phyloP scores from a whole-genome alignment of 805 yeast genomes.

The Metschnikowia hibisci region DNA sequence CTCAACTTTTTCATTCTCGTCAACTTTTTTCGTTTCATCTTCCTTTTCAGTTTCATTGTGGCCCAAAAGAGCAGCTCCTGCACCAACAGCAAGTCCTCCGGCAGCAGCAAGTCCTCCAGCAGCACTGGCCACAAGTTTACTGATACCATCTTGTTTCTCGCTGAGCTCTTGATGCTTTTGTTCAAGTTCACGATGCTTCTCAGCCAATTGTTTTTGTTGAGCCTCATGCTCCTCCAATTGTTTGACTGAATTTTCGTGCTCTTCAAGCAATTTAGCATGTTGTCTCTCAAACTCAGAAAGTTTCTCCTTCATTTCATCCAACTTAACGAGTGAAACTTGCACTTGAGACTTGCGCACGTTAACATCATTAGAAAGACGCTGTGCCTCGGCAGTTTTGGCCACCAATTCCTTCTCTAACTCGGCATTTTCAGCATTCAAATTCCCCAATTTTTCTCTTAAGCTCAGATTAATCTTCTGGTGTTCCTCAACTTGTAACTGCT shows the following conservation, averaged over 20 bases:
- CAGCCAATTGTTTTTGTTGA: conserved; percentile 9
- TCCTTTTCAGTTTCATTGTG: no score
- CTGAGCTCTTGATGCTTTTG: conserved; percentile 7
- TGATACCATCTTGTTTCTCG: not conserved
- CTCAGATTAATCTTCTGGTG: conserved; percentile 64
- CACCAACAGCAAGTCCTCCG: conserved; percentile 3
- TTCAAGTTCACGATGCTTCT: conserved; percentile 2
- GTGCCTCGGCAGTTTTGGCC: conserved; percentile 48
- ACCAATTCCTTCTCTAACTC: conserved; percentile 56
- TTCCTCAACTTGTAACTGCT: conserved; percentile 57
- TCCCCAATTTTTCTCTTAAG: conserved; percentile 65
- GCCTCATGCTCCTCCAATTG: conserved; percentile 5
- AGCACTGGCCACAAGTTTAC: conserved; percentile 2
- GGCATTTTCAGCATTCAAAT: conserved; percentile 61
- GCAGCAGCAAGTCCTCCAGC: conserved; percentile 9
- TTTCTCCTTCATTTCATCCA: conserved; percentile 33
- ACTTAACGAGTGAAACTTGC: conserved; percentile 53
- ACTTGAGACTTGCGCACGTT: conserved; percentile 69
- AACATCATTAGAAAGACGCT: conserved; percentile 58
- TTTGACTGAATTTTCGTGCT: conserved; percentile 4
- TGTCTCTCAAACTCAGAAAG: conserved; percentile 25
- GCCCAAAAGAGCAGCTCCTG: not conserved
- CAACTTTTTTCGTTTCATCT: no score
- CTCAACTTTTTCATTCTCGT: not conserved
- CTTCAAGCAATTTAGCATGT: conserved; percentile 16